phyloP scores from a whole-genome alignment of 768 basidiomycete species.

The Pleurotus djamor region DNA sequence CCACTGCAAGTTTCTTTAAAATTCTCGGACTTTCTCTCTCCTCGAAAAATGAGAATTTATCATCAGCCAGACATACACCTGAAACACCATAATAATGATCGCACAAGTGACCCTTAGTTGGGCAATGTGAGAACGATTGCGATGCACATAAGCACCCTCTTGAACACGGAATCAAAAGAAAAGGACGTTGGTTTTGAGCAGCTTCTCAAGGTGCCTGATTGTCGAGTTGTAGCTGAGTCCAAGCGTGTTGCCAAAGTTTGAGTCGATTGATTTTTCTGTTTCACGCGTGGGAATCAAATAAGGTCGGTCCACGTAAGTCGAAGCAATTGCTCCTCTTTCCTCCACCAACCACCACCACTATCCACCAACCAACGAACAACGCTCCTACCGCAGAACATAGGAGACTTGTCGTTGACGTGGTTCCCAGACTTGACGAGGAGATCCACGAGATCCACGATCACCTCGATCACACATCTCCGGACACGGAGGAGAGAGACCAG shows the following conservation, averaged over 20 bases:
- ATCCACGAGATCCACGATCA: background rate
- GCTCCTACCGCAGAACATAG: background rate
- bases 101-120: background rate
- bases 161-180: background rate
- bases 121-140: background rate
- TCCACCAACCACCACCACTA: background rate
- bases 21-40: too few relatives aligned
- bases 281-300: background rate
- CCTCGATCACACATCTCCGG: background rate
- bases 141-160: too few relatives aligned
- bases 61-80: background rate
- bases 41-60: too few relatives aligned
- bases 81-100: background rate
- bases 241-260: too few relatives aligned
- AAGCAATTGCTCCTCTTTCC: background rate
- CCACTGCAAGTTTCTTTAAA: too few relatives aligned
- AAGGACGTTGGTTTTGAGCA: background rate
- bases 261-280: too few relatives aligned
- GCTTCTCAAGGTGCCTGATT: background rate
- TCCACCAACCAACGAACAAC: background rate
- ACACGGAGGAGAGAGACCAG: background rate
- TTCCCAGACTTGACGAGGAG: background rate
- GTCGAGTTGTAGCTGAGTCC: background rate
- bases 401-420: background rate
- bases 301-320: background rate